These are phyloP conservation scores for Diaporthe sp. DNA, from an alignment of 2,329 filamentous ascomycete genomes.

Conservation along the genomic window DNA sequence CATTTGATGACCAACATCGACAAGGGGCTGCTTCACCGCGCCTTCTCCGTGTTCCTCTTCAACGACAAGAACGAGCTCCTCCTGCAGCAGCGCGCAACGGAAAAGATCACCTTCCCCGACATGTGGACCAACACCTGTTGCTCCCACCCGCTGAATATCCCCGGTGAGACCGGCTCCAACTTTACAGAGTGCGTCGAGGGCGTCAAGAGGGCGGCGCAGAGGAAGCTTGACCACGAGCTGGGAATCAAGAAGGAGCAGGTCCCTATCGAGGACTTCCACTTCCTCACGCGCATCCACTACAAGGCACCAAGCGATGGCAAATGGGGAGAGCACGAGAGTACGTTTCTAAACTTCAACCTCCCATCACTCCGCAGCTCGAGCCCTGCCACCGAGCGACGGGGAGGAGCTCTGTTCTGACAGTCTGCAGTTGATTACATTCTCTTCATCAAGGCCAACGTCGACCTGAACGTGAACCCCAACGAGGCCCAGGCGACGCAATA, in stretches of 20 bases:
- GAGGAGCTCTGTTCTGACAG: slow-evolving; percentile 5
- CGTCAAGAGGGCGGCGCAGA: slow-evolving; percentile 90
- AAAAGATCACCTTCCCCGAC: slow-evolving; percentile 99
- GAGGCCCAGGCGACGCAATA: slow-evolving; percentile 89
- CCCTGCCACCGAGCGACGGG: not conserved
- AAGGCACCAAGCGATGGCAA: slow-evolving; percentile 96
- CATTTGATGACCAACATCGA: slow-evolving; percentile 99
- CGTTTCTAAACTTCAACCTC: slow-evolving; percentile 70
- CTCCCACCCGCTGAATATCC: slow-evolving; percentile 93
- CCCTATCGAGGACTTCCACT: slow-evolving; percentile 89
- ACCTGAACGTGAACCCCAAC: slow-evolving; percentile 84
- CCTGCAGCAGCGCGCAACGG: slow-evolving; percentile 91
- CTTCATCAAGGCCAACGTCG: slow-evolving; percentile 95
- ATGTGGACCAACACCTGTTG: slow-evolving; percentile 99
- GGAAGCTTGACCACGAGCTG: slow-evolving; percentile 94
- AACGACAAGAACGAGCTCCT: slow-evolving; percentile 92
- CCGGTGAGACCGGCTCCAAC: slow-evolving; percentile 88
- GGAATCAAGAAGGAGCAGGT: slow-evolving; percentile 92
- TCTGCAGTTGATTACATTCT: slow-evolving; percentile 92
- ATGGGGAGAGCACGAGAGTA: slow-evolving; percentile 99
- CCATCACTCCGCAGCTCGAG: not conserved
- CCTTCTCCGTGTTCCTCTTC: slow-evolving; percentile 98
- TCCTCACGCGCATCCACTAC: slow-evolving; percentile 97
- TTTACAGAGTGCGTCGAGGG: slow-evolving; percentile 84
- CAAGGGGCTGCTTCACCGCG: slow-evolving; percentile 93